Evolutionary conservation across 805 yeast species (phyloP).

Genomic region (Ogataea paraovalis): DNA sequence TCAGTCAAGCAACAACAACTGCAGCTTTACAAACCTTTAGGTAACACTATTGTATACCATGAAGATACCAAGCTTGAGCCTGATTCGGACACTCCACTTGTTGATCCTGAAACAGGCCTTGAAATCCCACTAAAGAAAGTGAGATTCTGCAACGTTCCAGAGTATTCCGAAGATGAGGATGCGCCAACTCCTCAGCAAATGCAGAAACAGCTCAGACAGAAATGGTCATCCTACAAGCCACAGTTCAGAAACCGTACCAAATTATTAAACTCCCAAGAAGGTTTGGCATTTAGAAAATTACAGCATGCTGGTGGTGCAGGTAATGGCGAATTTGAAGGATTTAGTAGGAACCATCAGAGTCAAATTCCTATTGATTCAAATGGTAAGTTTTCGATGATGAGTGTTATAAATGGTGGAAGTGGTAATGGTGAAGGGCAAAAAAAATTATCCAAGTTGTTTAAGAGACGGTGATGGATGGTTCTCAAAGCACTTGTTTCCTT

Average conservation of each 20-base stretch:
- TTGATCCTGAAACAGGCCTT: constrained; percentile 12
- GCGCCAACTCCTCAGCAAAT: constrained; percentile 42
- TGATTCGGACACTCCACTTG: constrained; percentile 8
- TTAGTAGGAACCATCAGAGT: constrained; percentile 13
- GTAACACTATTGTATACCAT: constrained; percentile 19
- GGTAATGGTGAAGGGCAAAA: constrained; percentile 9
- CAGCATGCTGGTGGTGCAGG: constrained; percentile 9
- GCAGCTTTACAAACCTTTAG: constrained; percentile 9
- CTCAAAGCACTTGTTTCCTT: neutral
- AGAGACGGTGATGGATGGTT: constrained; percentile 18
- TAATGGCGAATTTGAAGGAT: constrained; percentile 22
- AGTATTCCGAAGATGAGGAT: constrained; percentile 50
- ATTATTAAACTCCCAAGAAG: constrained; percentile 33
- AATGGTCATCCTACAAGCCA: constrained; percentile 32
- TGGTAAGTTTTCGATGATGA: constrained; percentile 32
- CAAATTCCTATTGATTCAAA: constrained; percentile 21
- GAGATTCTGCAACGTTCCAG: constrained; percentile 49
- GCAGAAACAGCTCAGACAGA: constrained; percentile 33
- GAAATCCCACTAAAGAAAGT: constrained; percentile 36
- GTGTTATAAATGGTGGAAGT: constrained; percentile 16
- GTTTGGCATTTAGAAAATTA: constrained; percentile 32
- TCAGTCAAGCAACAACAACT: constrained; percentile 14
- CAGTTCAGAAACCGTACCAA: constrained; percentile 28
- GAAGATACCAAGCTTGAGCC: constrained; percentile 10
- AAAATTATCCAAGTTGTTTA: constrained; percentile 27